Percentiles rank a stretch among this genome's conserved stretches.
phyloP scores from a whole-genome alignment of 306 rosid genomes.

The Abrus pulchellus region DNA sequence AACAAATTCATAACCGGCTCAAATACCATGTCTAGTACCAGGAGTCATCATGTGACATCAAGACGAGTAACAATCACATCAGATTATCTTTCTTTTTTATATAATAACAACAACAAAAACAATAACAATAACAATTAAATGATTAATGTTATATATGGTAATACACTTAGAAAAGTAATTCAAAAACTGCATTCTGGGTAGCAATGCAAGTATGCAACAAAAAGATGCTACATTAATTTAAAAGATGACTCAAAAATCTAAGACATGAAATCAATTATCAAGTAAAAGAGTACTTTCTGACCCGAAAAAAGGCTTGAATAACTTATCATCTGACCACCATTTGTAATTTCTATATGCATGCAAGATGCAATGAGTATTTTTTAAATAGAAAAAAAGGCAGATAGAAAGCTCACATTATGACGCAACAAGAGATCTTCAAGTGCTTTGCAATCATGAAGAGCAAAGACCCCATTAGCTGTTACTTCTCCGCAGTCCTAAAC shows the following conservation, averaged over 20 bases:
- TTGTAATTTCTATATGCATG: background rate
- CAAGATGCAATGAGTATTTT: slow-evolving; percentile 6
- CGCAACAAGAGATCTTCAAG: slow-evolving; percentile 86
- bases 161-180: slow-evolving; percentile 5
- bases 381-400: background rate
- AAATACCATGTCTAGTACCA: slow-evolving; percentile 42
- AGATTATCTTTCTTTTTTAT: background rate
- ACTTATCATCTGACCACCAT: slow-evolving; percentile 21
- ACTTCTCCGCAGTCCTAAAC: slow-evolving; percentile 81
- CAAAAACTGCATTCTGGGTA: slow-evolving; percentile 12
- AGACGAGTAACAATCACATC: slow-evolving; percentile 6
- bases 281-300: slow-evolving; percentile 25
- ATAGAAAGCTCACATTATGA: slow-evolving; percentile 74
- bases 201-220: background rate
- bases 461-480: slow-evolving; percentile 73
- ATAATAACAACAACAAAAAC: too few relatives aligned
- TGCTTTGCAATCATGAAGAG: slow-evolving; percentile 76
- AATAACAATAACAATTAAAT: background rate
- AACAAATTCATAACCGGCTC: slow-evolving; percentile 21
- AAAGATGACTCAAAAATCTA: slow-evolving; percentile 26
- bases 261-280: slow-evolving; percentile 31
- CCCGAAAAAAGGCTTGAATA: background rate
- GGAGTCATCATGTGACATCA: slow-evolving; percentile 2
- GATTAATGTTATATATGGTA: slow-evolving; percentile 26
- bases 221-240: slow-evolving; percentile 37